phyloP scores from a whole-genome alignment of 345 rosid genomes.

The Brassica incana region DNA sequence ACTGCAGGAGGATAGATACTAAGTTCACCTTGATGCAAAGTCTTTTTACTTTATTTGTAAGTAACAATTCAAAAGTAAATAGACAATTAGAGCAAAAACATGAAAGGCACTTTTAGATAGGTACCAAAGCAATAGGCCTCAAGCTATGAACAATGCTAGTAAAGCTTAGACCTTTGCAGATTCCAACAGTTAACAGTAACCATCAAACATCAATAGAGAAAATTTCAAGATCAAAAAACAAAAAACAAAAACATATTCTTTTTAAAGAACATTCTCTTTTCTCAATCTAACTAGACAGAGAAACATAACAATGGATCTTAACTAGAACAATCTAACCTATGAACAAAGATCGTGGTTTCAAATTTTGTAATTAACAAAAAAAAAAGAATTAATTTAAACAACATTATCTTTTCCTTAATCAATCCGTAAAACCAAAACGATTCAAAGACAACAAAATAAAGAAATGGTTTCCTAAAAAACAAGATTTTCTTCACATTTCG shows the following conservation, averaged over 20 bases:
- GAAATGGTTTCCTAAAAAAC: background rate
- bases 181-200: slow-evolving; percentile 27
- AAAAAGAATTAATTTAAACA: background rate
- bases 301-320: slow-evolving; percentile 24
- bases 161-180: slow-evolving; percentile 31
- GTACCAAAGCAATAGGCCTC: slow-evolving; percentile 21
- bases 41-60: slow-evolving; percentile 20
- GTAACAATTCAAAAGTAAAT: background rate
- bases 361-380: background rate
- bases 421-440: slow-evolving; percentile 1
- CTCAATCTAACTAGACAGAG: slow-evolving; percentile 16
- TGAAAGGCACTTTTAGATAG: slow-evolving; percentile 24
- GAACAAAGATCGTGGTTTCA: slow-evolving; percentile 19
- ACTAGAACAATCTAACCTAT: slow-evolving; percentile 11
- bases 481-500: background rate
- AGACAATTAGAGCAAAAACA: slow-evolving; percentile 25
- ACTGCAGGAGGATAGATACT: slow-evolving; percentile 29
- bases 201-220: slow-evolving; percentile 32
- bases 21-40: slow-evolving; percentile 18
- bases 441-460: slow-evolving; percentile 20
- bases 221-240: background rate
- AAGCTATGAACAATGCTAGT: slow-evolving; percentile 32
- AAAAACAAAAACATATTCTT: background rate
- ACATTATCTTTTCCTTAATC: background rate
- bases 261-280: background rate